Evolutionary conservation across 2,329 filamentous ascomycete species (phyloP), one percentile per base, ranked within the genome.

Genomic region (Fusarium udum): DNA sequence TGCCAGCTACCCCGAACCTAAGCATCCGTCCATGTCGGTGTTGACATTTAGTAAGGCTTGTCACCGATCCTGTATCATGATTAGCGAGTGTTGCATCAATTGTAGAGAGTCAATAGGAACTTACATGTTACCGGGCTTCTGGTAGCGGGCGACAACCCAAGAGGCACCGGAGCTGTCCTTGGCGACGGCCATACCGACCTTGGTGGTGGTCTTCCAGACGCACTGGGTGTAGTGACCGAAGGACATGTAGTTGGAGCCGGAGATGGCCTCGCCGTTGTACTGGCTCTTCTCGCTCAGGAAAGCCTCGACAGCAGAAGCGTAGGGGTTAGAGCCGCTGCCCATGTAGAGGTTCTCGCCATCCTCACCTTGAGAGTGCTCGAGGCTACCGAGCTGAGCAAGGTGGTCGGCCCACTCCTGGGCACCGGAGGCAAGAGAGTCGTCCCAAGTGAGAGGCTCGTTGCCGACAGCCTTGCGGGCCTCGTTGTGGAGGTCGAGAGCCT

Each of bases 321-420:
- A 75, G 49, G 76, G 75, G 16, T 65, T 57, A 28, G 48, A 46
- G 43, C 51, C 58, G 36, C 37, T 64, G 31, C 74, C 72, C 74
- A 67, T 67, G 71, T 75, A 78, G 4, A 78, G 72, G 73, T 78
- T 78, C 75, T 78, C 76, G 10, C 76, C 76, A 46, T 75, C 76
- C 4, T 26, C n/a, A 18, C 62, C 55, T 22, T 51, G 36, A 14
- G 76, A 75, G 75, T 78, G 76, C 18, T 34, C 13, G 16, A 78
- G 67, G 53, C 39, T 69, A 39, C 74, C 75, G 22, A 74, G 24
- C 20, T 66, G 64, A 37, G 64, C 74, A 6, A 78, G 71, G 61
- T 78, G 61, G 36, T 68, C 39, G 16, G 76, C 76, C 75, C 76
- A 78, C 51, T 68, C 63, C 61, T 77, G 76, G 22, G 76, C 76